Evolutionary conservation across 1,284 basidiomycete genomes (phyloP), one percentile per base, ranked within the genome.

Genomic region (Gymnopus androsaceus): DNA sequence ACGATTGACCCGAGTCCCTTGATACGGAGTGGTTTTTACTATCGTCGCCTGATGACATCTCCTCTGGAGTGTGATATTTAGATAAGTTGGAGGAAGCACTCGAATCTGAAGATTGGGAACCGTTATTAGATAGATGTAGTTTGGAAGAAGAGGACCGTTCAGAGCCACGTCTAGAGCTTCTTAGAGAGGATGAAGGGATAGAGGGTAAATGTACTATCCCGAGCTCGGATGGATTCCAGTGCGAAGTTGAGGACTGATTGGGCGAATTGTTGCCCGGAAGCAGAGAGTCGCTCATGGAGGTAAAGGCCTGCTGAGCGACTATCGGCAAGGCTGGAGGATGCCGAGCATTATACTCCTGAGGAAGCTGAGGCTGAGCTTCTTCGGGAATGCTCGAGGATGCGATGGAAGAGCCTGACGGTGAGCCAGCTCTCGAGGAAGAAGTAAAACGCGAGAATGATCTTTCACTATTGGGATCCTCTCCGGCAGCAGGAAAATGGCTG

Each of bases 121-220:
- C 27, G 14, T 17, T 23, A 14, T 46, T 25, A 46, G 36, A 25
- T 28, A 19, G 19, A 55, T 34, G n/a, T 23, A 38, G 27, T 41
- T 30, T 21, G 55, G 21, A 41, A 48, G 42, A 12, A 31, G n/a
- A 38, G n/a, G n/a, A n/a, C 17, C 4, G 51, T 51, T 50, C 60
- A 34, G 27, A 45, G 2, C 36, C 25, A 25, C 38, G 59, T n/a
- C 60, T 55, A 0, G 67, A 67, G 19, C 56, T 65, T 53, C 44
- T 59, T 59, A 47, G 55, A 2, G 44, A 61, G 60, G 64, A 64
- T 14, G 63, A 47, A 3, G 67, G 61, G 1, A 72, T 48, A 15
- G 81, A 77, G 2, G 75, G 72, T 3, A 84, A 72, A 66, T 81
- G 81, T 3, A 84, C 81, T 50, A 83, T 69, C 8, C 78, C 80